Base-by-base conservation (phyloP, 2,329 filamentous ascomycete genomes). In the Orbilia quercus region DNA sequence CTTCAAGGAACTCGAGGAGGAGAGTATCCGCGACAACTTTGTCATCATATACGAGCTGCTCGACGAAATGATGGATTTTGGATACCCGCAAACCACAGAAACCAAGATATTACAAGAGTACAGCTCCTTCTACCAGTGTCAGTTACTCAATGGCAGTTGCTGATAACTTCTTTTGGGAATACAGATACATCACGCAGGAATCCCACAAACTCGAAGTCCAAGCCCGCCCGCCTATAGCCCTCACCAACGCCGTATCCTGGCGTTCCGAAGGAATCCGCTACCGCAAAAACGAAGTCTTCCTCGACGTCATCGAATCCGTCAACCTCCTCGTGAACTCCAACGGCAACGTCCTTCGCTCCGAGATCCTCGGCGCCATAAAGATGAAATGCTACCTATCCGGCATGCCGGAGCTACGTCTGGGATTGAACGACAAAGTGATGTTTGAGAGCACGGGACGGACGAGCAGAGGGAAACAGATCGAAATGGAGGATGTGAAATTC, bases 21-120 rank as follows among this genome's bases (percentile, higher is more conserved):
- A 99, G 82, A 96, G 92, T 78, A 99, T 99, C 81, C 89, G 95
- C 78, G 95, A 99, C 84, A 99, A 99, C 84, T 99, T 99, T 80
- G 95, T 99, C 81, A 89, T 99, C 80, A 99, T 99, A 80, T 99
- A 99, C 85, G 95, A 99, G 82, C 83, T 99, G 74, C 87, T 99
- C 75, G 95, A 99, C 80, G 95, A 99, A 84, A 99, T 99, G 95
- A 99, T 99, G 95, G 95, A 99, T 82, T 99, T 99, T 84, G 95
- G 95, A 75, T 97, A 99, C 81, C 95, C 95, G 4, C 95, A 99
- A 82, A 99, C 95, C 7, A 99, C 95, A 76, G 95, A 99, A 82
- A 91, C 88, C 81, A 99, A 99, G 86, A 99, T 99, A 81, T 84
- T 99, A 74, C 95, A 99, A 82, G 95, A 99, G 84, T 78, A 66